Conservation (phyloP, 345 rosid species). For the Barbarea vulgaris region DNA sequence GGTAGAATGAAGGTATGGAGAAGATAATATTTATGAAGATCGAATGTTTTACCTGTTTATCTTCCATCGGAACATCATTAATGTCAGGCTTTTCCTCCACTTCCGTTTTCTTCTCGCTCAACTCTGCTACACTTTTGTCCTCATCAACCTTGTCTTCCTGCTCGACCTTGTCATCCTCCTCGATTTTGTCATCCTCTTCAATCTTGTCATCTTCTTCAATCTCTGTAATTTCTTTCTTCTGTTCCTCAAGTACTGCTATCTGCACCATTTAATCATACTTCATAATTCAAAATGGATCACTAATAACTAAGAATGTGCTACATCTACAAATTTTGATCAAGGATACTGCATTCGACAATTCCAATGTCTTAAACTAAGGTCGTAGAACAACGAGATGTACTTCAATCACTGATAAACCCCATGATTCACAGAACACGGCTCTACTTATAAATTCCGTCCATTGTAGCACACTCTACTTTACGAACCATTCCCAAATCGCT, state of each 20-base stretch:
- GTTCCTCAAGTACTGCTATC: constrained; percentile 78
- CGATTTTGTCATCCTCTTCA: too few species aligned
- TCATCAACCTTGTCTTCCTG: constrained; percentile 29
- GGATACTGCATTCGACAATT: not conserved
- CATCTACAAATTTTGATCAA: not conserved
- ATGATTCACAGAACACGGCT: not conserved
- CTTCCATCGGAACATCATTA: constrained; percentile 71
- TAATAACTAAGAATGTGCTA: not conserved
- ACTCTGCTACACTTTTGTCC: constrained; percentile 37
- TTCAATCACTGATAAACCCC: not conserved
- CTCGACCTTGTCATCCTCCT: constrained; percentile 45
- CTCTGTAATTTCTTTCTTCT: constrained; percentile 57
- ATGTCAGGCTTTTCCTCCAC: constrained; percentile 79
- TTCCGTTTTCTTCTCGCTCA: constrained; percentile 42
- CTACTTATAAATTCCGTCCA: not conserved
- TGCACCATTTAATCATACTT: constrained; percentile 42
- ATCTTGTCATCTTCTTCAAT: constrained; percentile 58
- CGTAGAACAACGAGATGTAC: not conserved
- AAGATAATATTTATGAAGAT: too few species aligned
- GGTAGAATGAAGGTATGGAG: not conserved
- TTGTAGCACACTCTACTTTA: not conserved
- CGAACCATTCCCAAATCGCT: not conserved
- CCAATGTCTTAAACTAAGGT: not conserved
- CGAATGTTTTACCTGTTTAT: constrained; percentile 55
- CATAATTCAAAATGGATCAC: constrained; percentile 31